phyloP scores from a whole-genome alignment of 352 stramenopile genomes.

The Phytophthora fragariaefolia region DNA sequence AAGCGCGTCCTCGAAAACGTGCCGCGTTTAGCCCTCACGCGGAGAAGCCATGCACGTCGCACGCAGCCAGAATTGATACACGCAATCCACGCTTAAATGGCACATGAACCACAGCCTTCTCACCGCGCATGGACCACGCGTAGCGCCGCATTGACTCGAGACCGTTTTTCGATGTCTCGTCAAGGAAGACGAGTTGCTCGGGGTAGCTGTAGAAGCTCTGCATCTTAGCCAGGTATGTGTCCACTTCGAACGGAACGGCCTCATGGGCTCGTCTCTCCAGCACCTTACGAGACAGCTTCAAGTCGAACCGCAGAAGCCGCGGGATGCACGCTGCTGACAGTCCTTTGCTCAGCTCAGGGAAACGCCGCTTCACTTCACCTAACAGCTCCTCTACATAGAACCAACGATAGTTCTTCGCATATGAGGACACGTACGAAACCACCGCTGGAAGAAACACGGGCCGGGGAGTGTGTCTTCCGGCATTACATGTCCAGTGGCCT shows the following conservation, averaged over 20 bases:
- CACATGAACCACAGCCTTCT: background rate
- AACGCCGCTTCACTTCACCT: too few species aligned
- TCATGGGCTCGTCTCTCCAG: background rate
- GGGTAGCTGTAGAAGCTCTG: background rate
- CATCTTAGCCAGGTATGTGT: background rate
- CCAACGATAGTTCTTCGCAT: too few species aligned
- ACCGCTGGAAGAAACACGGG: too few species aligned
- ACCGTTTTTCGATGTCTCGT: background rate
- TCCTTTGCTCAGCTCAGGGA: too few species aligned
- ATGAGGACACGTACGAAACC: too few species aligned
- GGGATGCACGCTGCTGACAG: too few species aligned
- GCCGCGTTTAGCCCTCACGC: background rate
- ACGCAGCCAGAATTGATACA: background rate
- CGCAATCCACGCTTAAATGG: background rate
- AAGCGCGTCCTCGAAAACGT: background rate
- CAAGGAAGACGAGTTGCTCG: background rate
- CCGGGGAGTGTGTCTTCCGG: too few species aligned
- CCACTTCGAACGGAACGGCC: background rate
- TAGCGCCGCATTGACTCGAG: background rate
- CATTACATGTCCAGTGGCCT: background rate
- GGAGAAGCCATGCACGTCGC: background rate
- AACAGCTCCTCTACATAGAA: too few species aligned
- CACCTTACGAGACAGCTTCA: background rate
- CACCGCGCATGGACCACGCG: background rate
- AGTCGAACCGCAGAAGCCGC: too few species aligned